Evolutionary conservation across 2,329 filamentous ascomycete species (phyloP).

Genomic region (Phialophora tarda): DNA sequence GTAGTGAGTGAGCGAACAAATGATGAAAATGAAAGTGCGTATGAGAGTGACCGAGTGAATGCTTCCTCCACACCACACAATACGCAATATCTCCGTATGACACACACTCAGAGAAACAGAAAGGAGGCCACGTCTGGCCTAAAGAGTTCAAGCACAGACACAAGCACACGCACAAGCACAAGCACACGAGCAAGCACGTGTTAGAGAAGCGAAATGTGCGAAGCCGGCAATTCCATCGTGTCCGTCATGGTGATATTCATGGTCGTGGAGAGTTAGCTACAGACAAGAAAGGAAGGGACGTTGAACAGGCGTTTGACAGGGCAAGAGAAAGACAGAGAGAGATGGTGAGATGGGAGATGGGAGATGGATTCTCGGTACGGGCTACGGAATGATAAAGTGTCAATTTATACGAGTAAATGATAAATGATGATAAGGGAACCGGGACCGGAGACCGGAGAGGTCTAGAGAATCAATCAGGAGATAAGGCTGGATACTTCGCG

Average conservation of each 20-base stretch:
- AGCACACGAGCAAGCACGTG: background rate
- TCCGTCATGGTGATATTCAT: conserved; percentile 19
- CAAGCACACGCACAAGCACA: background rate
- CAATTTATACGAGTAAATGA: no score
- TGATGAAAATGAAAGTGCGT: background rate
- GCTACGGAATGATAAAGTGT: no score
- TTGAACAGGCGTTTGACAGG: background rate
- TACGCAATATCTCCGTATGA: background rate
- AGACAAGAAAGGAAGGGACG: background rate
- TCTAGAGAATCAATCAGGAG: background rate
- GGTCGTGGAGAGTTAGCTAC: background rate
- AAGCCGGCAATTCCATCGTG: conserved; percentile 14
- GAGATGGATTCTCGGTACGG: background rate
- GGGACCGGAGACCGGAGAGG: background rate
- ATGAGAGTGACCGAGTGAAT: background rate
- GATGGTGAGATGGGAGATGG: background rate
- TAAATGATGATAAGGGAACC: no score
- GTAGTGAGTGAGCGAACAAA: background rate
- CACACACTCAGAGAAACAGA: background rate
- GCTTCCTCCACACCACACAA: no score
- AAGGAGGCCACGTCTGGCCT: background rate
- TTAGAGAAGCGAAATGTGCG: conserved; percentile 26
- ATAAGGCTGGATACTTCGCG: conserved; percentile 6
- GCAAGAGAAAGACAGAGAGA: background rate
- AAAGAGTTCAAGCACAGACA: no score